Evolutionary conservation across 2,329 filamentous ascomycete genomes (phyloP), one percentile per base, ranked within the genome.

Genomic region (Aspergillus pseudoglaucus): DNA sequence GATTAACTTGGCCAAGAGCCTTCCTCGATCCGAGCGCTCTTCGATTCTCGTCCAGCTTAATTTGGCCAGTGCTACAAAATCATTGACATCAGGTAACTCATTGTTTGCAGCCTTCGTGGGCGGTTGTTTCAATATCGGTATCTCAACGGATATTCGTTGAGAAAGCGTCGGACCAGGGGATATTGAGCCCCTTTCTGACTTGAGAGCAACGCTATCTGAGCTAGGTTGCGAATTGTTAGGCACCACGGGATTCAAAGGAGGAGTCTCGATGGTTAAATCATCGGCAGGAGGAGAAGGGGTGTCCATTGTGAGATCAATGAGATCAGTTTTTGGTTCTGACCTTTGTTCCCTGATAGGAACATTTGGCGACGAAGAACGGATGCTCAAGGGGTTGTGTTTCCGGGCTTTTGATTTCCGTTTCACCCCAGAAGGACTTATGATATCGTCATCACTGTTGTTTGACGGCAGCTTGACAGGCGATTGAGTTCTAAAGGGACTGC

Each of bases 41-140:
- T 67, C 55, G 3, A 79, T 58, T 1, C 64, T 47, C 3, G 52
- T 46, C 62, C 66, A 73, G 4, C 50, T 47, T 61, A 71, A 67
- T 3, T 25, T 46, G 9, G 52, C 43, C 14, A 73, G 61, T 1
- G 58, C 61, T 7, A 50, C 46, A 15, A 63, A 50, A 49, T 66
- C 60, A 30, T 57, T 41, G 25, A 59, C 22, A 8, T 55, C 47
- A 23, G 59, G 56, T 9, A 59, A 45, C 14, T 40, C 23, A n/a
- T 23, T 17, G 6, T 25, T 35, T n/a, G 25, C 18, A 25, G 33
- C 12, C 25, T 25, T 40, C 37, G 9, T 44, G 12, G 15, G 20
- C n/a, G 22, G 44, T 42, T 17, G 40, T 37, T 45, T 49, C 5
- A n/a, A 15, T 14, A 32, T n/a, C 12, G 44, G 32, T 23, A 51